Conservation (phyloP, 2,329 filamentous ascomycete species). For the Polychaeton citri region DNA sequence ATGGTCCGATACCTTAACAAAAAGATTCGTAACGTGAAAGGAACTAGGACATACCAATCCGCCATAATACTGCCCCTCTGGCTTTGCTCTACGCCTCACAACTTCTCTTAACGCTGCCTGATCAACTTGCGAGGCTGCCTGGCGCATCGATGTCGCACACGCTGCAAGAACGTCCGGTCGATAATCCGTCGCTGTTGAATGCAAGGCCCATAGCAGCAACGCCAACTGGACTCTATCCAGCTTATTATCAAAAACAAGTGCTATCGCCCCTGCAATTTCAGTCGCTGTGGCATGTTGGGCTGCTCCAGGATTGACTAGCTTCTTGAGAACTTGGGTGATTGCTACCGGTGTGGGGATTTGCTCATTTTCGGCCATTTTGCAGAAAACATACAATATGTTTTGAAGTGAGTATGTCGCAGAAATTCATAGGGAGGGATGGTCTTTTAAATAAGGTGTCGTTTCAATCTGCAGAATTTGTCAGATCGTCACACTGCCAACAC, state of each 20-base stretch:
- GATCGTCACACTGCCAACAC: no score
- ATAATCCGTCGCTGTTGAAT: constrained; percentile 79
- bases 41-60: constrained; percentile 54
- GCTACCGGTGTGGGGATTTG: constrained; percentile 5
- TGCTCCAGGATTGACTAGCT: constrained; percentile 42
- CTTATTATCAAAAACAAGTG: constrained; percentile 80
- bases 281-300: constrained; percentile 46
- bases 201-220: constrained; percentile 76
- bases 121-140: constrained; percentile 62
- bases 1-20: constrained; percentile 3
- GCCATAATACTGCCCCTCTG: constrained; percentile 64
- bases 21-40: neutral
- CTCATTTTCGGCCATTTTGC: constrained; percentile 1
- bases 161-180: constrained; percentile 74
- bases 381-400: constrained; percentile 1
- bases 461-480: no score
- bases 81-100: constrained; percentile 46
- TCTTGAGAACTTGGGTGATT: constrained; percentile 60
- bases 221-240: constrained; percentile 81
- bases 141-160: constrained; percentile 73
- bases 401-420: neutral
- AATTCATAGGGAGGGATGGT: no score
- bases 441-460: no score
- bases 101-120: constrained; percentile 45
- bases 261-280: constrained; percentile 82